Base-by-base conservation (phyloP, 2,329 filamentous ascomycete species). In the Fusarium liriodendri region DNA sequence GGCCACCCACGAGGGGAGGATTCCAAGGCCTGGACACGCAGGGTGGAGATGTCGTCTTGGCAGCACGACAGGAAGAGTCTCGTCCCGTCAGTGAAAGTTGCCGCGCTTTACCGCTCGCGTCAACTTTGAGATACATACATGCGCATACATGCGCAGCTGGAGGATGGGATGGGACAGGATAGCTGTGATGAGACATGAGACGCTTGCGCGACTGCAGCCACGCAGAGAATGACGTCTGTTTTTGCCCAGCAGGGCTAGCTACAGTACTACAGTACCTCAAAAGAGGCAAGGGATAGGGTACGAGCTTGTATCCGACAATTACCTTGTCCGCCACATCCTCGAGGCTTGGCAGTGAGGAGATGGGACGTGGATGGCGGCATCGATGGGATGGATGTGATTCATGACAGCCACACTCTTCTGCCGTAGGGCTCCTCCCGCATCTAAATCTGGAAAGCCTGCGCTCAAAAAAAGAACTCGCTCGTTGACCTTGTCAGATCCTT, bases 1-100 rank as follows among this genome's bases (percentile, higher is more conserved):
- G 29, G 33, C 37, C 22, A 27, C 42, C 42, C 25, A 29, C 27
- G 47, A 55, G 52, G 54, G 27, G 40, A 20, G 37, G 60, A 59
- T 42, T 61, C 33, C 25, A 27, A 9, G 58, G 29, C 16, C 16
- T 40, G 16, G 42, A 40, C 18, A 45, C 14, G 4, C 20, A 18
- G 32, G 35, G 55, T 50, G 52, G 22, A 59, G 37, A 32, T 54
- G 47, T 32, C 27, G 55, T 60, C 67, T 71, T 67, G 67, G 63
- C 67, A 45, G 32, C 47, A 29, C 33, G 40, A 52, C 57, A 58
- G 32, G 16, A 20, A 7, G 16, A 45, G 42, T 45, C 40, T 32
- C 47, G 25, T 32, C 25, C 27, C 18, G 47, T 47, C 37, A 14
- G 25, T 32, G 70, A 62, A 73, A 62, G 62, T 55, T 67, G 60